Evolutionary conservation across 1,284 basidiomycete species (phyloP).

Genomic region (Tilletiopsis washingtonensis): DNA sequence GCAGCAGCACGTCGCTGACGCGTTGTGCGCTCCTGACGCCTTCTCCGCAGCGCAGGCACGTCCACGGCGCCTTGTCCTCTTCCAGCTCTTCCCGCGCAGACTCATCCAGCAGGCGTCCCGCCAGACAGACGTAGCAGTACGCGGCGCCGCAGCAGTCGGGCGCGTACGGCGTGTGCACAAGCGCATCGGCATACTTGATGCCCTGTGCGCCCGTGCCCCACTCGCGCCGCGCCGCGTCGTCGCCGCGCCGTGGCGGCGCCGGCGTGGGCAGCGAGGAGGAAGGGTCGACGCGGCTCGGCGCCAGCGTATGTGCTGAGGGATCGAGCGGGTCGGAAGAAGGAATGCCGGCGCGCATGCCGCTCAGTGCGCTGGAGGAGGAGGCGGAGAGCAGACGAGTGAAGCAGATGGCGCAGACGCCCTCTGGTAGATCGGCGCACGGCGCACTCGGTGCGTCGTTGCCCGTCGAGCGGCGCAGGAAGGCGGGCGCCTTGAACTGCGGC

Average conservation of each 20-base stretch:
- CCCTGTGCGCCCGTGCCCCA: conserved; percentile 31
- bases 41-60: conserved; percentile 37
- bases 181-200: conserved; percentile 34
- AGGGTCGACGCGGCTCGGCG: conserved; percentile 1
- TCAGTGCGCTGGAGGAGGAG: too few relatives aligned
- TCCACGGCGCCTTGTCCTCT: conserved; percentile 20
- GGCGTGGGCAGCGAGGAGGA: not conserved
- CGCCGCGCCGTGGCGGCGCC: not conserved
- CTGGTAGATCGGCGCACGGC: conserved; percentile 29
- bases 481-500: conserved; percentile 8
- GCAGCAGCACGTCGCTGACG: too few relatives aligned
- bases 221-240: conserved; percentile 6
- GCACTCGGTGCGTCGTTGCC: conserved; percentile 9
- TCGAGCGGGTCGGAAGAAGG: conserved; percentile 36
- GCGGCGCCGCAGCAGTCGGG: conserved; percentile 30
- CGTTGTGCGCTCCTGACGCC: conserved; percentile 11
- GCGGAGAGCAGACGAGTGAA: too few relatives aligned
- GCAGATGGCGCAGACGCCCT: conserved; percentile 38
- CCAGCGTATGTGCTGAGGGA: conserved; percentile 8
- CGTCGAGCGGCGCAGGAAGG: conserved; percentile 1
- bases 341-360: conserved; percentile 16
- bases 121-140: conserved; percentile 46
- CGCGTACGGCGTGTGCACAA: conserved; percentile 34
- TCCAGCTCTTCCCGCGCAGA: conserved; percentile 37
- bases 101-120: conserved; percentile 33